Evolutionary conservation across 2,329 filamentous ascomycete genomes (phyloP).

Genomic region (Teratosphaeria viscida): DNA sequence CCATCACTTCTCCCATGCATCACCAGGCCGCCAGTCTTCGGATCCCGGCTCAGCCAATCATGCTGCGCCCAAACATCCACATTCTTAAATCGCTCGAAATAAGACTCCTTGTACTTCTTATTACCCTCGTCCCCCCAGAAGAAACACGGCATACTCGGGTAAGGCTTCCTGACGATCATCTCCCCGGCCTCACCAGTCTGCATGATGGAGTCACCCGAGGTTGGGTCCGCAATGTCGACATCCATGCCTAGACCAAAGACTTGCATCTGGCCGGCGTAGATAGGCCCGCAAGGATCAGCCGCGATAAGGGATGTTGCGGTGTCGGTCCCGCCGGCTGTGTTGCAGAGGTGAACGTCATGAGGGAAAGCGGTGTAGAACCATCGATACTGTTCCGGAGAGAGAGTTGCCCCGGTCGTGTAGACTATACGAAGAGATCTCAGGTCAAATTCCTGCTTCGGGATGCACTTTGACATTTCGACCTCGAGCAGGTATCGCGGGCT

Average conservation of each 20-base stretch:
- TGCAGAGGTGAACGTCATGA: constrained; percentile 29
- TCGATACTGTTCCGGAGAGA: constrained; percentile 33
- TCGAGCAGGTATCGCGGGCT: constrained; percentile 37
- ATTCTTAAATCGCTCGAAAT: constrained; percentile 35
- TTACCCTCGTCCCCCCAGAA: constrained; percentile 35
- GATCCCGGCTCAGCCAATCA: constrained; percentile 36
- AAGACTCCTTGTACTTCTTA: constrained; percentile 34
- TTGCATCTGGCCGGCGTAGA: constrained; percentile 35
- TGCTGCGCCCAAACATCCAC: constrained; percentile 36
- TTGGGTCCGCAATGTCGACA: constrained; percentile 35
- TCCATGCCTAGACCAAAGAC: constrained; percentile 36
- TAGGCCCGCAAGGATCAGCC: constrained; percentile 32
- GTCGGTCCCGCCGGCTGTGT: constrained; percentile 39
- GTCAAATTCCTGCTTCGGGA: constrained; percentile 30
- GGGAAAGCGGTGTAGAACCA: constrained; percentile 39
- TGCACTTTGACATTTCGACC: constrained; percentile 27
- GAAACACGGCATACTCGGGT: constrained; percentile 34
- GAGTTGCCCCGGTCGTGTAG: constrained; percentile 36
- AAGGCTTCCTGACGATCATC: constrained; percentile 36
- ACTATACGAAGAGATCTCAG: constrained; percentile 32
- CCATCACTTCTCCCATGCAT: constrained; percentile 39
- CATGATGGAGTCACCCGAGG: constrained; percentile 27
- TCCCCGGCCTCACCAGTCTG: constrained; percentile 32
- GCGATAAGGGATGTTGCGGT: constrained; percentile 35
- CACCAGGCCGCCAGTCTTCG: constrained; percentile 30